phyloP scores from a whole-genome alignment of 768 basidiomycete genomes.

The Suillus subaureus region DNA sequence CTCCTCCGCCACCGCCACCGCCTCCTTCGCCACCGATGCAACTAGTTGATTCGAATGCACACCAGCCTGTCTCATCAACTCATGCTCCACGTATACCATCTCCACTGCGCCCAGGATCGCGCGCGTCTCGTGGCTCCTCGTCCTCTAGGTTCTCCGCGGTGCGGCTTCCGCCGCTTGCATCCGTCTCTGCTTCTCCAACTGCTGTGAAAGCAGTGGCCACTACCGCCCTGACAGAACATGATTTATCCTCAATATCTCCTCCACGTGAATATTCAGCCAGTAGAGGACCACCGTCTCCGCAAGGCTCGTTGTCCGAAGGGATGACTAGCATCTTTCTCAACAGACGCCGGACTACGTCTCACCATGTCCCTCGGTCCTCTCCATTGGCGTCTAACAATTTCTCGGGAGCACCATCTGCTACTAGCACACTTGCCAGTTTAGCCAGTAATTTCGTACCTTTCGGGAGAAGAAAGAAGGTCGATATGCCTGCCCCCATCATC shows the following conservation, averaged over 20 bases:
- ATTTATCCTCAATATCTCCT: constrained; percentile 48
- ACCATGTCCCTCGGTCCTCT: constrained; percentile 56
- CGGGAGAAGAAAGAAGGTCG: constrained; percentile 50
- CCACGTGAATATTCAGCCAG: constrained; percentile 24
- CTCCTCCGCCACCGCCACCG: constrained; percentile 40
- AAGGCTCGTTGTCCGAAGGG: constrained; percentile 64
- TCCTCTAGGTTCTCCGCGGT: constrained; percentile 69
- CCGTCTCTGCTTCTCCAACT: constrained; percentile 42
- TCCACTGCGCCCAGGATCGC: constrained; percentile 71
- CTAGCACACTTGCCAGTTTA: constrained; percentile 56
- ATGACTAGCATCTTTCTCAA: constrained; percentile 47
- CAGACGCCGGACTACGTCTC: constrained; percentile 62
- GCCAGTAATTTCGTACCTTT: constrained; percentile 69
- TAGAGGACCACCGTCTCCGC: constrained; percentile 57
- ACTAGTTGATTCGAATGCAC: constrained; percentile 10
- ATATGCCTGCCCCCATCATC: constrained; percentile 25
- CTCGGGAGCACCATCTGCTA: constrained; percentile 38
- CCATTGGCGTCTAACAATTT: constrained; percentile 37
- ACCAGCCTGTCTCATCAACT: constrained; percentile 36
- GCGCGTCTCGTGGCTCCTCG: constrained; percentile 68
- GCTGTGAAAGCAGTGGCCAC: constrained; percentile 65
- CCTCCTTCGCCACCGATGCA: constrained; percentile 33
- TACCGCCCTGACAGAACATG: constrained; percentile 63
- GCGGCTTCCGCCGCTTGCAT: constrained; percentile 62
- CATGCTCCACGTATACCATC: constrained; percentile 45